Evolutionary conservation across 371 early-diverging fungal species (phyloP).

Genomic region (Mucor racemosus): DNA sequence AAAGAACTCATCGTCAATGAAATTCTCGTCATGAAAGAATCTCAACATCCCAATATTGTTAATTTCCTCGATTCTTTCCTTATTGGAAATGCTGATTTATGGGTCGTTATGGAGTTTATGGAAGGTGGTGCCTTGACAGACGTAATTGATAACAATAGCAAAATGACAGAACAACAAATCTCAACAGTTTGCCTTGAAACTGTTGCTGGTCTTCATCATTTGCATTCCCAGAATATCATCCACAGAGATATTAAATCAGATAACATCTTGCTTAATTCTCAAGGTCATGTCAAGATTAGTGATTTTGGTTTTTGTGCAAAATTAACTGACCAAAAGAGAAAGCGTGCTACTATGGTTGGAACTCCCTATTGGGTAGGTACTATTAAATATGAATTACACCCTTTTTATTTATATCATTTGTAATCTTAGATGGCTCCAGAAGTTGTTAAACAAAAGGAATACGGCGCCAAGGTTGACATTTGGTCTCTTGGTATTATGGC

Average conservation of each 20-base stretch:
- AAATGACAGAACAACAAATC: constrained; percentile 90
- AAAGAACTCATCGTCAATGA: constrained; percentile 96
- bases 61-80: constrained; percentile 92
- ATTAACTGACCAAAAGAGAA: constrained; percentile 80
- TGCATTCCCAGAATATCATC: constrained; percentile 92
- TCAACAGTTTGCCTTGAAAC: constrained; percentile 91
- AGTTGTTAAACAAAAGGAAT: constrained; percentile 90
- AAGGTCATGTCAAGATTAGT: constrained; percentile 94
- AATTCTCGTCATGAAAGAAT: constrained; percentile 94
- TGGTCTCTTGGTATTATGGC: constrained; percentile 97
- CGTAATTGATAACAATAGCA: constrained; percentile 88
- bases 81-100: constrained; percentile 80
- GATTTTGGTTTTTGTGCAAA: constrained; percentile 95
- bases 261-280: constrained; percentile 85
- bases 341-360: constrained; percentile 96
- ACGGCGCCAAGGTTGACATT: constrained; percentile 90
- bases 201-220: constrained; percentile 86
- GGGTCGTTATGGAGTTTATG: constrained; percentile 99
- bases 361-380: constrained; percentile 78
- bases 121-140: constrained; percentile 97
- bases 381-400: constrained; percentile 35
- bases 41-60: constrained; percentile 94
- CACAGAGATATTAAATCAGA: constrained; percentile 98
- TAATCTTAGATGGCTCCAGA: constrained; percentile 80
- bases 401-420: neutral